Conservation (phyloP, 2,329 filamentous ascomycete genomes). For the Moelleriella libera region DNA sequence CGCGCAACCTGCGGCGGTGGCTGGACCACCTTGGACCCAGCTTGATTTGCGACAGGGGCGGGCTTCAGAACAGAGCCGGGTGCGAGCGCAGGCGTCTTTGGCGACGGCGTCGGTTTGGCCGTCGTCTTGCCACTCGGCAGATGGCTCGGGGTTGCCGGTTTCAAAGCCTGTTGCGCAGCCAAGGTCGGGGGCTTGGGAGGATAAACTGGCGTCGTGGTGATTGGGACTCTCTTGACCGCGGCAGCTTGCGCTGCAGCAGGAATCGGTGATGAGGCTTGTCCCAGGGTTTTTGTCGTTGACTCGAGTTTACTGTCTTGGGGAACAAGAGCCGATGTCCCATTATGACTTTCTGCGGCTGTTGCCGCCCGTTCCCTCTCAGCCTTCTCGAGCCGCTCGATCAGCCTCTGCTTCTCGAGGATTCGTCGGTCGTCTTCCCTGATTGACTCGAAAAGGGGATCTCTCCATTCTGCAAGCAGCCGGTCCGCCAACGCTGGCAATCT, state of each 20-base stretch:
- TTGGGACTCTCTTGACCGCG: slow-evolving; percentile 11
- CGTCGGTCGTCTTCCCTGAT: slow-evolving; percentile 62
- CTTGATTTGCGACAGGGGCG: slow-evolving; percentile 17
- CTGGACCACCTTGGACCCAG: slow-evolving; percentile 17
- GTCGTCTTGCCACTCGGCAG: no score
- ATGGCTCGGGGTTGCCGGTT: no score
- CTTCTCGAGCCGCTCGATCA: slow-evolving; percentile 55
- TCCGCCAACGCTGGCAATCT: slow-evolving; percentile 58
- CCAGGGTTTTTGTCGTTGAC: neutral
- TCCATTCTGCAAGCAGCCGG: slow-evolving; percentile 63
- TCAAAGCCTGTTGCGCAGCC: slow-evolving; percentile 9
- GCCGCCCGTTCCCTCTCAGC: slow-evolving; percentile 21
- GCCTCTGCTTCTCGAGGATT: slow-evolving; percentile 47
- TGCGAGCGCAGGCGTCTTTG: slow-evolving; percentile 10
- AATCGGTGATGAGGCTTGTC: neutral
- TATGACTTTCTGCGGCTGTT: slow-evolving; percentile 18
- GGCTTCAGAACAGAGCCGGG: slow-evolving; percentile 21
- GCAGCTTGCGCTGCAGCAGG: slow-evolving; percentile 3
- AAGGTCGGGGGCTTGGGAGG: slow-evolving; percentile 18
- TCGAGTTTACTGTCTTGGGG: slow-evolving; percentile 17
- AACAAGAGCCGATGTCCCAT: slow-evolving; percentile 15
- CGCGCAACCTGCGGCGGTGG: slow-evolving; percentile 15
- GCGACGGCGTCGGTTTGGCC: slow-evolving; percentile 10
- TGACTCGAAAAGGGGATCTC: slow-evolving; percentile 51
- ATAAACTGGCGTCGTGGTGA: slow-evolving; percentile 17